phyloP scores from a whole-genome alignment of 768 basidiomycete genomes.

The Asterophora lycoperdoides region DNA sequence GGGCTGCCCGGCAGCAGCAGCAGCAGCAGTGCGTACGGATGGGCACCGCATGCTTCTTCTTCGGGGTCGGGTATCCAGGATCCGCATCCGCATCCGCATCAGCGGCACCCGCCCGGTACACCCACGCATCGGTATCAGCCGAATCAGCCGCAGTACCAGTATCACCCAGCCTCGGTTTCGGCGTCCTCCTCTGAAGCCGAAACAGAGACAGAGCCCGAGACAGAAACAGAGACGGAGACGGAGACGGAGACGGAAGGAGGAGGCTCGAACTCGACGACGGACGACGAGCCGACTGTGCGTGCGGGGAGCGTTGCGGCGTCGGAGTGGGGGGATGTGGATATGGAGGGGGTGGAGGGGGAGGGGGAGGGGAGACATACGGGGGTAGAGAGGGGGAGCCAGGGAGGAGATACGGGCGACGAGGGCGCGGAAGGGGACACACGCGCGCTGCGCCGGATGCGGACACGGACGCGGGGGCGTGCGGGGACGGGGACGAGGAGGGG shows the following conservation, averaged over 20 bases:
- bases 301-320: slow-evolving; percentile 9
- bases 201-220: slow-evolving; percentile 29
- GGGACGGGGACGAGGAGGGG: too few species aligned
- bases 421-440: too few species aligned
- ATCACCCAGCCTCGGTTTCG: too few species aligned
- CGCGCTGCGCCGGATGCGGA: too few species aligned
- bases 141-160: neutral
- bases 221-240: slow-evolving; percentile 29
- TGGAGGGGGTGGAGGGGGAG: slow-evolving; percentile 9
- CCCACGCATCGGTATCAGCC: neutral
- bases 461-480: too few species aligned
- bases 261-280: slow-evolving; percentile 67
- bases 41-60: neutral
- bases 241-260: too few species aligned
- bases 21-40: neutral
- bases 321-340: neutral
- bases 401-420: too few species aligned
- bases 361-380: slow-evolving; percentile 10
- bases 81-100: neutral
- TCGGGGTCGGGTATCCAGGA: neutral
- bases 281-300: slow-evolving; percentile 66
- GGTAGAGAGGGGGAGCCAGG: too few species aligned
- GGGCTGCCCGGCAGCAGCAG: slow-evolving; percentile 28
- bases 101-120: neutral
- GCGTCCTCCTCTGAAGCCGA: slow-evolving; percentile 15